Evolutionary conservation across 345 rosid genomes (phyloP), one percentile per base, ranked within the genome.

Genomic region (Iberis pinnata): DNA sequence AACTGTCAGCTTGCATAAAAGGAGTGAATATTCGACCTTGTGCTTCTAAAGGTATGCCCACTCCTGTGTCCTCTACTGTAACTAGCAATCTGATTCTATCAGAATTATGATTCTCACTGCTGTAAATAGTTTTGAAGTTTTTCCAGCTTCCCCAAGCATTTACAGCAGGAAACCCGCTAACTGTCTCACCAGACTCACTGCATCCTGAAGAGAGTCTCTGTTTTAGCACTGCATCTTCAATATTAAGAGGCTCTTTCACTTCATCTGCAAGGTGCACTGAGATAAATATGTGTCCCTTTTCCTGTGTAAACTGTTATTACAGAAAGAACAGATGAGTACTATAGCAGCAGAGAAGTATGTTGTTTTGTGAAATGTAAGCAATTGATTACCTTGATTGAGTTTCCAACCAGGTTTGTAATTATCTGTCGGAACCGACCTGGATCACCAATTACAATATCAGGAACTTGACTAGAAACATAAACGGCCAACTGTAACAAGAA

Each of bases 1-100:
- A 92, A 60, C 96, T 92, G 58, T 92, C 98, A 6, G 95, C 98
- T 72, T 92, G 98, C 84, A 92, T 76, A 61, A 92, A 92, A 46
- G 96, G 98, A 4, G 93, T 88, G 77, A 92, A 92, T 56, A 92
- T 88, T 6, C 78, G 78, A 56, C 58, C 61, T 46, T 92, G 95
- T 51, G 89, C 95, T 5, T 82, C 95, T 7, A 55, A 16, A 45
- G 83, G 87, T 67, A 92, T 92, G 42, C 98, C 98, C 2, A 81
- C 79, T 8, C 98, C 98, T 14, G 98, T 92, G 56, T 92, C 96
- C 67, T 92, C 96, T 44, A 92, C 93, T 13, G 89, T 80, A 49
- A 92, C 89, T 14, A 92, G 78, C 49, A 92, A 54, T 45, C 58
- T 74, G 40, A 81, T 76, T 62, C 58, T 69, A 58, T 66, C 79